phyloP scores from a whole-genome alignment of 345 rosid genomes.

The Eucalyptus virginea region DNA sequence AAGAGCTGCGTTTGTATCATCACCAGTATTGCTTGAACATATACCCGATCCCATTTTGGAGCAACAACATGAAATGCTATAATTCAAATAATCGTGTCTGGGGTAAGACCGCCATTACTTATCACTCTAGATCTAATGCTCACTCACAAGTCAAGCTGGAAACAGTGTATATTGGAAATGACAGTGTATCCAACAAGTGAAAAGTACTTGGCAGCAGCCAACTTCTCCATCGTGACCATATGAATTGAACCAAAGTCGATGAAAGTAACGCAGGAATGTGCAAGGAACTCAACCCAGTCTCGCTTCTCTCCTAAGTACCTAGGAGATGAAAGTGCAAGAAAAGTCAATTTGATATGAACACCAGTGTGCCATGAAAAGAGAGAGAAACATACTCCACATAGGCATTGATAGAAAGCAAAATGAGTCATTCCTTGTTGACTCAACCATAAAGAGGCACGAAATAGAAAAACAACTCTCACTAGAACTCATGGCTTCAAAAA shows the following conservation, averaged over 20 bases:
- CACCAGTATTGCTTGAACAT: neutral
- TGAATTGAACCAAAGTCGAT: neutral
- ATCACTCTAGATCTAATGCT: neutral
- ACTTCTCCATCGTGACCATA: neutral
- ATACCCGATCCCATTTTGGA: neutral
- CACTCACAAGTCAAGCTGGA: neutral
- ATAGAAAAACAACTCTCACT: neutral
- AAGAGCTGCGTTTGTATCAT: neutral
- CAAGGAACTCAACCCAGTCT: slow-evolving; percentile 33
- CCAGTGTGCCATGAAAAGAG: neutral
- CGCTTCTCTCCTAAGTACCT: slow-evolving; percentile 83
- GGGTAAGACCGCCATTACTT: neutral
- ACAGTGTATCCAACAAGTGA: neutral
- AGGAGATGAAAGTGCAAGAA: neutral
- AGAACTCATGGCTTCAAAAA: neutral
- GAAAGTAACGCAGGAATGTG: neutral
- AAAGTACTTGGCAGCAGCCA: neutral
- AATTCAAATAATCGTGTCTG: neutral
- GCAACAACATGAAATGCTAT: neutral
- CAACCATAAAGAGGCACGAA: neutral
- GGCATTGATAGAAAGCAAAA: neutral
- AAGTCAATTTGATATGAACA: neutral
- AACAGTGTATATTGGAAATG: neutral
- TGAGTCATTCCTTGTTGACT: neutral
- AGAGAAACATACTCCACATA: neutral